Evolutionary conservation across 495 filamentous ascomycete genomes (phyloP), one percentile per base, ranked within the genome.

Genomic region (Aspergillus homomorphus): DNA sequence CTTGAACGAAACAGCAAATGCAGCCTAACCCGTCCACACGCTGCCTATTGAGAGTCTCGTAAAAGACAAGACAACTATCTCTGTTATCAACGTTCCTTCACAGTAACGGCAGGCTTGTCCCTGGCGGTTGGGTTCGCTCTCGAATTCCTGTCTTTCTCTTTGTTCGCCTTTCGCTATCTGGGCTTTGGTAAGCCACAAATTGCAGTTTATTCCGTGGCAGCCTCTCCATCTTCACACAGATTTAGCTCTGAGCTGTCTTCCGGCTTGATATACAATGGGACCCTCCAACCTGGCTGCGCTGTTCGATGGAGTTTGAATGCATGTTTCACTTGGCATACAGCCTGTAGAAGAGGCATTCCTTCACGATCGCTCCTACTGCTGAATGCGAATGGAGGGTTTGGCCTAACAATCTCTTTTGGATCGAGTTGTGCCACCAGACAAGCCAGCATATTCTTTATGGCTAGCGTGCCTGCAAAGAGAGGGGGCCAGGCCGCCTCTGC

Each of bases 401-500:
- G 4, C 14, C 9, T 18, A 18, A 44, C n/a, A 24, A 10, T 14
- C 12, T 18, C 16, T 12, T 24, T 28, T 38, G 45, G n/a, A 26
- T 51, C 48, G 21, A 26, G 6, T 8, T 9, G 14, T 38, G 33
- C 33, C 8, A 38, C 33, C 2, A 9, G 33, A 38, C 33, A 38
- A 14, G 12, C 33, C 4, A 10, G 33, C 4, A 38, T 6, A 4
- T 30, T 28, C 24, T 51, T 51, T 15, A 51, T 51, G 48, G 48
- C 48, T 16, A 4, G 16, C 22, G 15, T 18, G 24, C 2, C 14
- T 30, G 15, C 24, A 30, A 28, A 18, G 5, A 10, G 16, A 42
- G 51, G 53, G 15, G 30, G 43, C 38, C 43, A 38, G 49, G 56
- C 24, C 21, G 33, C 52, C 45, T 51, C 59, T 49, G 51, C 58